Conservation (phyloP, 257 asterid species). For the Petunia secreta region DNA sequence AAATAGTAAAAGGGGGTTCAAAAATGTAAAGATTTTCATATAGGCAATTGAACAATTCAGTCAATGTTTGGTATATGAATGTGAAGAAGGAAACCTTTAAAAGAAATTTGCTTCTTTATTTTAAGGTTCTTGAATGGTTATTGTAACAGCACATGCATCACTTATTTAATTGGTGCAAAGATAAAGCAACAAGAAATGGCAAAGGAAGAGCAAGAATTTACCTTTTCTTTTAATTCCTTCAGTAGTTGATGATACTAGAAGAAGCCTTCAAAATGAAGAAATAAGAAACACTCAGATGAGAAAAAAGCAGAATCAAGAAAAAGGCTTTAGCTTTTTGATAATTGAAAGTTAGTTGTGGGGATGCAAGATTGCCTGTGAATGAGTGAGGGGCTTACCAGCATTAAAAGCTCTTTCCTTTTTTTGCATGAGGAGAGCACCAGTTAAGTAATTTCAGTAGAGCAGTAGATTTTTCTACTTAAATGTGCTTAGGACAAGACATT, state of each 20-base stretch:
- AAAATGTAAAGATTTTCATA: conserved; percentile 14
- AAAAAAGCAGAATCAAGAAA: conserved; percentile 23
- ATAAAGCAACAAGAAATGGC: background rate
- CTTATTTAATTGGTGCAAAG: background rate
- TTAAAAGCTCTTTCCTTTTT: background rate
- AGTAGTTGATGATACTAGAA: conserved; percentile 29
- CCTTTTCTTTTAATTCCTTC: background rate
- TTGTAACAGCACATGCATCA: background rate
- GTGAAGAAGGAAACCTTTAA: background rate
- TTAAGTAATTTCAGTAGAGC: conserved; percentile 15
- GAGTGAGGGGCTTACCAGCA: conserved; percentile 17
- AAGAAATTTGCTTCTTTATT: background rate
- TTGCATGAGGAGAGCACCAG: background rate
- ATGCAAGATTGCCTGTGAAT: background rate
- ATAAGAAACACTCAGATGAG: conserved; percentile 14
- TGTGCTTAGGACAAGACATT: background rate
- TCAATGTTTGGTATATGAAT: background rate
- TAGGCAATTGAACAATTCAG: background rate
- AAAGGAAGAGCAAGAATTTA: conserved; percentile 23
- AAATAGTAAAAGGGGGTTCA: conserved; percentile 27
- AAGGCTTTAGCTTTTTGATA: background rate
- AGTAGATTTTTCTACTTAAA: conserved; percentile 24
- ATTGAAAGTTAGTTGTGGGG: background rate
- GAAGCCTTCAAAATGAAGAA: conserved; percentile 13
- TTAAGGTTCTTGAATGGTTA: background rate